phyloP scores from a whole-genome alignment of 1,139 yeast species.

The Hyphopichia burtonii region DNA sequence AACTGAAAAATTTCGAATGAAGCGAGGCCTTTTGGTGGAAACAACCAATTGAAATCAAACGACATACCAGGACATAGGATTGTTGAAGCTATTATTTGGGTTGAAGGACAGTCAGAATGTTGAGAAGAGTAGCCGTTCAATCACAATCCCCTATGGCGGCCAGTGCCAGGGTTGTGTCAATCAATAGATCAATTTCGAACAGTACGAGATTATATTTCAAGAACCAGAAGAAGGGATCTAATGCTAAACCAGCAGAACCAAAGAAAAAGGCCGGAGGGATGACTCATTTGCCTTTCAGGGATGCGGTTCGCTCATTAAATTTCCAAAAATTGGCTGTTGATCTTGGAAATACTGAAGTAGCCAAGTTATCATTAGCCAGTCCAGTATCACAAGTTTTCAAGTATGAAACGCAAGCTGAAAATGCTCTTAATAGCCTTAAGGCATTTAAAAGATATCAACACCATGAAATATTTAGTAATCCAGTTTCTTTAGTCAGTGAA shows the following conservation, averaged over 20 bases:
- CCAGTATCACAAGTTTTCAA: slow-evolving; percentile 20
- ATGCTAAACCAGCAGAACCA: slow-evolving; percentile 7
- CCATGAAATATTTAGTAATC: slow-evolving; percentile 59
- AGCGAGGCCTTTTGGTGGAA: background rate
- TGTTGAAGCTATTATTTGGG: too few relatives aligned
- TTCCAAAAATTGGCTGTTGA: slow-evolving; percentile 33
- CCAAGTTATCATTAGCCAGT: slow-evolving; percentile 13
- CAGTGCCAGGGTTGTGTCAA: background rate
- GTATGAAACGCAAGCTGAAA: slow-evolving; percentile 20
- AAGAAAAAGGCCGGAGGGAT: slow-evolving; percentile 38
- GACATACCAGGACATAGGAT: too few relatives aligned
- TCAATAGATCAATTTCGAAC: slow-evolving; percentile 2
- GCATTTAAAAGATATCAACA: slow-evolving; percentile 64
- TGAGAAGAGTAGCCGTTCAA: slow-evolving; percentile 1
- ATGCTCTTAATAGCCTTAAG: slow-evolving; percentile 41
- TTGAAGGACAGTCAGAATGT: too few relatives aligned
- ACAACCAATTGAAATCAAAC: background rate
- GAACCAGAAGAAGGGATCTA: slow-evolving; percentile 1
- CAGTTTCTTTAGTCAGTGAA: slow-evolving; percentile 51
- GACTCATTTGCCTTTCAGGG: slow-evolving; percentile 42
- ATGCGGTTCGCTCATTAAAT: slow-evolving; percentile 37
- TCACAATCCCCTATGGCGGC: background rate
- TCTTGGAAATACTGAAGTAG: slow-evolving; percentile 16
- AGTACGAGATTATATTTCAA: slow-evolving; percentile 13
- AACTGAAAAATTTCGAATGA: background rate